phyloP scores from a whole-genome alignment of 495 filamentous ascomycete species.

The Paragyromitra xinjiangensis region DNA sequence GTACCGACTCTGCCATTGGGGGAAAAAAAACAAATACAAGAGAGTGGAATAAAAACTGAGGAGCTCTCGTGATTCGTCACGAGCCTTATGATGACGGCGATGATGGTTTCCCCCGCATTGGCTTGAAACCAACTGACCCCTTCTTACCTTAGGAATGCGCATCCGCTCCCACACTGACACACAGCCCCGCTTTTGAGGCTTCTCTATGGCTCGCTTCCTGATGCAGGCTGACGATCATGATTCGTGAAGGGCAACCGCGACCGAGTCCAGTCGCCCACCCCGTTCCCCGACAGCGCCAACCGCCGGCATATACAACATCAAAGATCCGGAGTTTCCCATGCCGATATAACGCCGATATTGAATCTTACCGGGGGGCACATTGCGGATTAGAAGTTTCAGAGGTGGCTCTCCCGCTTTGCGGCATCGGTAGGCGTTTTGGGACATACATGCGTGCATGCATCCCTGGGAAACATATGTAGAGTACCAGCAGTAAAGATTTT shows the following conservation, averaged over 20 bases:
- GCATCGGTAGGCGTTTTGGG: slow-evolving; percentile 40
- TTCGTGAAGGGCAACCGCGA: slow-evolving; percentile 35
- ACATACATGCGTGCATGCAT: slow-evolving; percentile 42
- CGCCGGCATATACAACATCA: slow-evolving; percentile 25
- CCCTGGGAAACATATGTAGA: neutral
- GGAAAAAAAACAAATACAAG: slow-evolving; percentile 8
- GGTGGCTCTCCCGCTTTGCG: slow-evolving; percentile 22
- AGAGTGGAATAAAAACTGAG: neutral
- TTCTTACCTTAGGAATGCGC: slow-evolving; percentile 35
- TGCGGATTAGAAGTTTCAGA: slow-evolving; percentile 24
- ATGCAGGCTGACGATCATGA: slow-evolving; percentile 46
- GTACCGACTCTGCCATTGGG: slow-evolving; percentile 12
- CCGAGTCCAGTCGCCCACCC: slow-evolving; percentile 23
- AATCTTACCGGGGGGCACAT: slow-evolving; percentile 18
- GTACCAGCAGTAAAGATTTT: neutral
- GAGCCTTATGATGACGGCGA: slow-evolving; percentile 30
- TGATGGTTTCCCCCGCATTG: slow-evolving; percentile 44
- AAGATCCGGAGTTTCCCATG: slow-evolving; percentile 41
- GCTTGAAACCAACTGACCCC: slow-evolving; percentile 43
- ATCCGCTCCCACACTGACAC: slow-evolving; percentile 31
- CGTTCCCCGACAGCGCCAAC: slow-evolving; percentile 23
- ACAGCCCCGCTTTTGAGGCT: slow-evolving; percentile 41
- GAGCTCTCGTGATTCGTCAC: slow-evolving; percentile 21
- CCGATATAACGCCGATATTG: slow-evolving; percentile 37
- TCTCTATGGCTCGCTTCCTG: slow-evolving; percentile 41